Conservation (phyloP, 2,329 filamentous ascomycete genomes). For the Fusarium annulatum region DNA sequence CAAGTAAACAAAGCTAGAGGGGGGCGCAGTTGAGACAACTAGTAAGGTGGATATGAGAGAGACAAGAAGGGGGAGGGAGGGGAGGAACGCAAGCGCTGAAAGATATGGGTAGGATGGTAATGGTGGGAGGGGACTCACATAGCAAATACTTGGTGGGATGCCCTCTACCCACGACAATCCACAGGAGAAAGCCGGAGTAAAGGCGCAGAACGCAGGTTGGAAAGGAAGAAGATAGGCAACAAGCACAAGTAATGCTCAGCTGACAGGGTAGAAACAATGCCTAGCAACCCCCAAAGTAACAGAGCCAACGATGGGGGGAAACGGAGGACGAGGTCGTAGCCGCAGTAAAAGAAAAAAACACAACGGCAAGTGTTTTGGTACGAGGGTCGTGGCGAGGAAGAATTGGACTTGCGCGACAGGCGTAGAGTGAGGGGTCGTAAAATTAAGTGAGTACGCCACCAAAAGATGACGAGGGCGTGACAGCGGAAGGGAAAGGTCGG, state of each 20-base stretch:
- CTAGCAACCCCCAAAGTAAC: slow-evolving; percentile 37
- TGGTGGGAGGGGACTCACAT: slow-evolving; percentile 54
- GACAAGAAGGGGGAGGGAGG: slow-evolving; percentile 30
- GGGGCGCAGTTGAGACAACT: slow-evolving; percentile 35
- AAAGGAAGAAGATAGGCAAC: slow-evolving; percentile 21
- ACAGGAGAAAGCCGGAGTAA: slow-evolving; percentile 59
- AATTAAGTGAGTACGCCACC: slow-evolving; percentile 41
- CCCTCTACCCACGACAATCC: slow-evolving; percentile 61
- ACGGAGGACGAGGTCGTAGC: slow-evolving; percentile 38
- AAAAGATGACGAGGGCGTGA: slow-evolving; percentile 44
- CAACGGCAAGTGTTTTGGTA: slow-evolving; percentile 35
- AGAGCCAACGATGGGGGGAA: slow-evolving; percentile 33
- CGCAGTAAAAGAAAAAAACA: slow-evolving; percentile 28
- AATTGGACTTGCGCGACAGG: slow-evolving; percentile 44
- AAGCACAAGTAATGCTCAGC: slow-evolving; percentile 30
- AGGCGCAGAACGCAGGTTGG: slow-evolving; percentile 46
- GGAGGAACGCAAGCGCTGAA: slow-evolving; percentile 26
- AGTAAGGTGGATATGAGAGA: slow-evolving; percentile 23
- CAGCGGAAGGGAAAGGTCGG: slow-evolving; percentile 37
- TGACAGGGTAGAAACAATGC: slow-evolving; percentile 36
- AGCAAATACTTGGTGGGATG: slow-evolving; percentile 52
- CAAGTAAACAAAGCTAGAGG: slow-evolving; percentile 34
- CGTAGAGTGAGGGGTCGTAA: slow-evolving; percentile 42
- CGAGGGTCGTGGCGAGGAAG: slow-evolving; percentile 44
- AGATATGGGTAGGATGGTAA: slow-evolving; percentile 32